Conservation (phyloP, 208 protist species). For the Acanthamoeba royreba region DNA sequence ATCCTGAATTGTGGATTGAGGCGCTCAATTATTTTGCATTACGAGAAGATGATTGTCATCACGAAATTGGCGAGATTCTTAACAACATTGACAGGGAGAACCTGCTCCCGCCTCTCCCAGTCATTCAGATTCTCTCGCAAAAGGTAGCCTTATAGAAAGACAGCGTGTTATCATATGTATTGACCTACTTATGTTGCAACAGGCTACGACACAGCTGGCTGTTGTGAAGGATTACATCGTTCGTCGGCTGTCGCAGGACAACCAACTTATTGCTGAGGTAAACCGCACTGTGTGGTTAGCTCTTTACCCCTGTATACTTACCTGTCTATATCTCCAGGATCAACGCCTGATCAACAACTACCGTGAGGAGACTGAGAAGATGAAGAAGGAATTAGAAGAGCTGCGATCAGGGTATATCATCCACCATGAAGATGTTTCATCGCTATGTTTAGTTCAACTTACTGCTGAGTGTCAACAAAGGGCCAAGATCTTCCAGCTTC, state of each 20-base stretch:
- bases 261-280: slow-evolving; percentile 66
- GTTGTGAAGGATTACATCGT: slow-evolving; percentile 88
- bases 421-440: neutral
- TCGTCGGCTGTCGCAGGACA: slow-evolving; percentile 73
- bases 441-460: too few species aligned
- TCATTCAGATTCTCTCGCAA: slow-evolving; percentile 86
- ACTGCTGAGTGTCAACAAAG: too few species aligned
- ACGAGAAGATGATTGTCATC: slow-evolving; percentile 58
- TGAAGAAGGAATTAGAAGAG: slow-evolving; percentile 79
- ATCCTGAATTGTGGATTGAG: slow-evolving; percentile 86
- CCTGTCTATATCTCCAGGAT: slow-evolving; percentile 48
- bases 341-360: slow-evolving; percentile 74
- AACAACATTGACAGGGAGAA: slow-evolving; percentile 85
- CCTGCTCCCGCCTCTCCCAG: slow-evolving; percentile 87
- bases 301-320: neutral
- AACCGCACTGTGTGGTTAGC: neutral
- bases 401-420: slow-evolving; percentile 67
- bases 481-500: slow-evolving; percentile 86
- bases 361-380: slow-evolving; percentile 75
- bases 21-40: slow-evolving; percentile 86
- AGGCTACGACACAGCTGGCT: slow-evolving; percentile 74
- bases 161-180: neutral
- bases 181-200: neutral
- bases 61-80: slow-evolving; percentile 73
- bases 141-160: neutral